Percentiles rank a stretch among this genome's conserved stretches.
Evolutionary conservation across 2,329 filamentous ascomycete genomes (phyloP).

Genomic region (Drechslerella stenobrocha): DNA sequence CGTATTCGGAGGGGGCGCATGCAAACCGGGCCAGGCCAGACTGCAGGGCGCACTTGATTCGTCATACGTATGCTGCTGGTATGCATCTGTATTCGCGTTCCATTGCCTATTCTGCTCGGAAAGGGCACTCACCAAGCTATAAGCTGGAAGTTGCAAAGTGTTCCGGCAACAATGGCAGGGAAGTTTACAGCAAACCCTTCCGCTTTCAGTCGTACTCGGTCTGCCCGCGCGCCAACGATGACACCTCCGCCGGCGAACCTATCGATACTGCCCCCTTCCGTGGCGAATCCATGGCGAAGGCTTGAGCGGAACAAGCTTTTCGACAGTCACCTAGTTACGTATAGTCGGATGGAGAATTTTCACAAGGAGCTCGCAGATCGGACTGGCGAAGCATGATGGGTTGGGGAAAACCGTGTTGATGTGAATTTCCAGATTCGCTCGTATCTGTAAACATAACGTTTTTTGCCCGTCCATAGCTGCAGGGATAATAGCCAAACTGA

Average conservation of each 20-base stretch:
- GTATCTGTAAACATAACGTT: conserved; percentile 5
- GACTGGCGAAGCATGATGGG: no score
- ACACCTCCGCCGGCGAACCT: conserved; percentile 8
- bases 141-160: no score
- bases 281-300: not conserved
- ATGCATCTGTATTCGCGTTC: not conserved
- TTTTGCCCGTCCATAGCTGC: no score
- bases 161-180: no score
- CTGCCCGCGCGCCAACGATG: not conserved
- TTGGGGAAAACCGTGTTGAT: no score
- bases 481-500: not conserved
- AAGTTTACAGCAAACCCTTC: no score
- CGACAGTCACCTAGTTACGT: not conserved
- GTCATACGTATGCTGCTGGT: no score
- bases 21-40: no score
- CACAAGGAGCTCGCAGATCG: no score
- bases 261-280: conserved; percentile 5
- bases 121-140: conserved; percentile 9
- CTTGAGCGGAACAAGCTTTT: conserved; percentile 13
- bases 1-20: no score
- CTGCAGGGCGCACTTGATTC: no score
- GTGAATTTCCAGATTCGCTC: conserved; percentile 37
- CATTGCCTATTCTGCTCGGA: conserved; percentile 11
- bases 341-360: not conserved
- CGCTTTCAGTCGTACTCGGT: conserved; percentile 34